Conservation (phyloP, 495 filamentous ascomycete genomes). For the Penicillium fimorum region DNA sequence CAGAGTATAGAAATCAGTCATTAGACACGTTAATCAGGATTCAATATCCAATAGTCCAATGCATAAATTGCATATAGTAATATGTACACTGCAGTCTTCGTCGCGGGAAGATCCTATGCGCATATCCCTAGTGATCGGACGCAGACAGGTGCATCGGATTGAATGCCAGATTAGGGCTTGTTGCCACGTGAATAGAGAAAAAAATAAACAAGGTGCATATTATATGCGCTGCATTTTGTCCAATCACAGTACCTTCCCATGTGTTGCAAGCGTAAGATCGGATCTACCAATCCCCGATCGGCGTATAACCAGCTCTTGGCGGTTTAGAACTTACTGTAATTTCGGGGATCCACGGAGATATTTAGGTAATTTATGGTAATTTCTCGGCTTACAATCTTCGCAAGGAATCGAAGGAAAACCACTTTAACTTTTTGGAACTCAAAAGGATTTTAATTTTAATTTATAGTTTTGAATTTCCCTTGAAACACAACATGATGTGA, state of each 20-base stretch:
- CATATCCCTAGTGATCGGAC: constrained; percentile 1
- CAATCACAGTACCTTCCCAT: constrained; percentile 13
- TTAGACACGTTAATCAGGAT: neutral
- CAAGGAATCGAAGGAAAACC: neutral
- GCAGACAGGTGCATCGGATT: constrained; percentile 13
- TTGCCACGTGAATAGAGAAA: constrained; percentile 9
- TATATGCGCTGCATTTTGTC: neutral
- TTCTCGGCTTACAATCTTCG: neutral
- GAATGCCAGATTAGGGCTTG: constrained; percentile 11
- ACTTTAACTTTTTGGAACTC: neutral
- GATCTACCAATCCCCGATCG: constrained; percentile 13
- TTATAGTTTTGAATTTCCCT: neutral
- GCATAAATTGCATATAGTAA: neutral
- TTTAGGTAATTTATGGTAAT: neutral
- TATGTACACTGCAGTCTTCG: neutral
- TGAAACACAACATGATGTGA: constrained; percentile 2
- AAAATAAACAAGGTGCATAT: neutral
- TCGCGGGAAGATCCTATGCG: constrained; percentile 10
- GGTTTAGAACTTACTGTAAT: neutral
- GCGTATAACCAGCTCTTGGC: constrained; percentile 2
- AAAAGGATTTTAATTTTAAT: constrained; percentile 9
- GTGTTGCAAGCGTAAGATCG: constrained; percentile 5
- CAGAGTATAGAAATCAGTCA: neutral
- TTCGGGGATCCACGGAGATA: neutral
- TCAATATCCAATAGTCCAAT: neutral